Base-by-base conservation (phyloP, 106 monocot genomes). In the Iris macrosiphon region DNA sequence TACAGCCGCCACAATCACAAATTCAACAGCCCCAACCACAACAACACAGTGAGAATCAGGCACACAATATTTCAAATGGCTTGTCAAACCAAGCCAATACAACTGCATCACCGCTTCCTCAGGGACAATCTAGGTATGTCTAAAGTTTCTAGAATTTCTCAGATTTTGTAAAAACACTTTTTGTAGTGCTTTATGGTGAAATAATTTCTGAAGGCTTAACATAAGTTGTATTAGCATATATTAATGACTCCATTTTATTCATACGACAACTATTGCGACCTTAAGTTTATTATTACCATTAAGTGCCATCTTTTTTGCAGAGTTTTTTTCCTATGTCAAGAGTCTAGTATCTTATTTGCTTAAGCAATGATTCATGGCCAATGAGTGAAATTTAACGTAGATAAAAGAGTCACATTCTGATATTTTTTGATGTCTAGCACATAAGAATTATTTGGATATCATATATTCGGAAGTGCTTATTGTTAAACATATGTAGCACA, bases 41-140 rank as follows among this genome's bases (percentile, higher is more conserved):
- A n/a, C 66, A 63, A 32, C 50, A 31, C 55, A 68, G 60, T 28
- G 78, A 72, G 53, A 76, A 60, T 70, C 85, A 69, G 43, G 47
- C 19, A 37, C 82, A 70, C 44, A 76, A 57, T 60, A 21, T 59
- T 63, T 35, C 75, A 32, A 94, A 81, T 82, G 88, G 81, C 33
- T 66, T 65, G 49, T 59, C 72, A 26, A 88, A 73, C 49, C 74
- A 79, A 64, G 35, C 75, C 25, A 70, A 38, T 73, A 77, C 75
- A 75, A 69, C 77, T 67, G 89, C 96, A 30, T 71, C 75, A 44
- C 90, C 90, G 22, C 96, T 98, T 61, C 96, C 96, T 59, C 96
- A 76, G 70, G 96, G 96, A 52, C 96, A 75, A 76, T 98, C 96
- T 98, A 98, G 96, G 96, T 98, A 76, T 85, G 96, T 98, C 61